Evolutionary conservation across 805 yeast species (phyloP), one percentile per base, ranked within the genome.

Genomic region (Barnettozyma siamensis): DNA sequence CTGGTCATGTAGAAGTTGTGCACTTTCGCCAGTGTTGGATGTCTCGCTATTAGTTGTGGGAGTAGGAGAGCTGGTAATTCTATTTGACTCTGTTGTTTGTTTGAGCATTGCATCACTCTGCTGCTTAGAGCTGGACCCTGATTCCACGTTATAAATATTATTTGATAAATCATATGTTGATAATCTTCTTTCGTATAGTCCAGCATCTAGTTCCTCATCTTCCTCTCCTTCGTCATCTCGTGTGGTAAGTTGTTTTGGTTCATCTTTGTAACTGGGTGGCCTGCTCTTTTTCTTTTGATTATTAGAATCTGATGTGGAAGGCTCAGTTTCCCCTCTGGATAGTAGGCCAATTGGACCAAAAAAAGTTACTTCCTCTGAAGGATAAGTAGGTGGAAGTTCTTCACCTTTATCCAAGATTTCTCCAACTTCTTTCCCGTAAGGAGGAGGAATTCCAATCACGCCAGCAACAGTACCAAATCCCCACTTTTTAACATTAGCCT

Each of bases 401-500:
- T 81, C 89, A 4, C 89, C 89, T 55, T 75, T 78, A 50, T 79
- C 89, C 41, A 83, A 62, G 4, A 83, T 63, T 15, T 58, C 58
- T 23, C 59, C 59, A 36, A 53, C 54, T 37, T 64, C 65, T 41
- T 60, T 61, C 3, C 73, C 74, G 48, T 67, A 69, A 2, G 70
- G 60, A 6, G 73, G 73, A 5, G 73, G 73, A 12, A 67, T 57
- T 7, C 73, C 73, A 45, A 69, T 67, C 3, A 64, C 67, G 5
- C 73, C 73, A 46, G 46, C 58, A 4, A 61, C 57, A 24, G 63
- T 31, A 8, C 48, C 94, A 61, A 80, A 83, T 13, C 88, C 88
- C 85, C 91, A 85, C 57, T 82, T 84, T 54, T 85, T 84, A 19
- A 85, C 89, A 61, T 85, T 85, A 0, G 81, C 94, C 57, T 85